phyloP scores from a whole-genome alignment of 345 rosid species.

The Noccaea caerulescens region DNA sequence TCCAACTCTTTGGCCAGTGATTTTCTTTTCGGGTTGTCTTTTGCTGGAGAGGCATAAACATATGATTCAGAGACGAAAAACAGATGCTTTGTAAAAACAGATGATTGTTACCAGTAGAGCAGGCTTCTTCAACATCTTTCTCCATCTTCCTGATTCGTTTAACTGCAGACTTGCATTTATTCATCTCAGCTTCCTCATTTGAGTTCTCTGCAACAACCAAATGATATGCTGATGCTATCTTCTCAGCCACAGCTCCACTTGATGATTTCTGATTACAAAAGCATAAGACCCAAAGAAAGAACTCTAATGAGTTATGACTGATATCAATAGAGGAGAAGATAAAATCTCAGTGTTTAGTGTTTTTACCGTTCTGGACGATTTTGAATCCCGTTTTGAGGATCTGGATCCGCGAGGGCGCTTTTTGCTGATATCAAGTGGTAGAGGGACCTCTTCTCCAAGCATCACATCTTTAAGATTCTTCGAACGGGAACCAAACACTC shows the following conservation, averaged over 20 bases:
- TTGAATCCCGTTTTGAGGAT: slow-evolving; percentile 80
- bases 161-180: slow-evolving; percentile 72
- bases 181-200: slow-evolving; percentile 87
- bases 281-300: neutral
- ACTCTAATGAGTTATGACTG: slow-evolving; percentile 17
- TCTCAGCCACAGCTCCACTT: slow-evolving; percentile 81
- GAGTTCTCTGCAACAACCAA: slow-evolving; percentile 67
- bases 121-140: slow-evolving; percentile 69
- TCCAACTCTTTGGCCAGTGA: slow-evolving; percentile 68
- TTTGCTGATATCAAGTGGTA: slow-evolving; percentile 74
- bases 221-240: slow-evolving; percentile 89
- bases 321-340: slow-evolving; percentile 9
- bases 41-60: slow-evolving; percentile 49
- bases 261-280: slow-evolving; percentile 63
- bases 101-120: slow-evolving; percentile 55
- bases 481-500: slow-evolving; percentile 88
- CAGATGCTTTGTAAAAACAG: neutral
- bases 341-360: neutral
- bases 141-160: slow-evolving; percentile 81
- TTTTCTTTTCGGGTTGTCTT: slow-evolving; percentile 62
- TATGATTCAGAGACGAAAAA: neutral
- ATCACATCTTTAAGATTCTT: slow-evolving; percentile 67
- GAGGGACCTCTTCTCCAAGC: slow-evolving; percentile 77
- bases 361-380: slow-evolving; percentile 80
- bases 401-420: slow-evolving; percentile 80